phyloP scores from a whole-genome alignment of 805 yeast genomes.

The Cyberlindnera veronae region DNA sequence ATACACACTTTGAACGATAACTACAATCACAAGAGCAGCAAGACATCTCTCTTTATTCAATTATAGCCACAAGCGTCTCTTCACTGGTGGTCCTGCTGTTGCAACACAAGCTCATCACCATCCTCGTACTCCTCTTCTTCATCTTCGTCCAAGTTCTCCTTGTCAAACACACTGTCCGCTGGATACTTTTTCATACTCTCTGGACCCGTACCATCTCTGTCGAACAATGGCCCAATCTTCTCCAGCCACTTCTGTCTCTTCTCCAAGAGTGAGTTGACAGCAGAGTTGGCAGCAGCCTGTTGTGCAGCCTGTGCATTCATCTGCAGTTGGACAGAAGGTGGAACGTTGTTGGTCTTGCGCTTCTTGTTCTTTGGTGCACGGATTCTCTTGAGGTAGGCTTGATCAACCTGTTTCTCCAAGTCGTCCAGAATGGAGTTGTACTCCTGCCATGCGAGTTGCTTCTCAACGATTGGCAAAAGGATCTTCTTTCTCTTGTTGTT shows the following conservation, averaged over 20 bases:
- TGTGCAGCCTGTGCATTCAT: constrained; percentile 38
- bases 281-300: constrained; percentile 63
- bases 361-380: constrained; percentile 59
- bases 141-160: constrained; percentile 26
- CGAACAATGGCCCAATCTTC: constrained; percentile 84
- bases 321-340: constrained; percentile 31
- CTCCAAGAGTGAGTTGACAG: constrained; percentile 74
- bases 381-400: constrained; percentile 79
- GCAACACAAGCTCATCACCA: constrained; percentile 31
- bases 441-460: constrained; percentile 93
- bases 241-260: constrained; percentile 86
- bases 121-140: constrained; percentile 32
- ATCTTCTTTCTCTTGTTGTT: constrained; percentile 67
- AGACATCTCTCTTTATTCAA: too few species aligned
- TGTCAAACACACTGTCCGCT: constrained; percentile 22
- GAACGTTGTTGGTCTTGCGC: constrained; percentile 29
- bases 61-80: too few species aligned
- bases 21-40: too few species aligned
- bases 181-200: constrained; percentile 25
- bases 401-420: constrained; percentile 94
- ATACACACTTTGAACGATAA: neutral
- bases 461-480: constrained; percentile 72
- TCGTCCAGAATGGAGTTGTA: constrained; percentile 87
- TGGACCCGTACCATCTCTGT: constrained; percentile 27
- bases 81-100: constrained; percentile 18